Percentiles rank a stretch among this genome's conserved stretches.
phyloP scores from a whole-genome alignment of 345 rosid species.

The Citrus inodora region DNA sequence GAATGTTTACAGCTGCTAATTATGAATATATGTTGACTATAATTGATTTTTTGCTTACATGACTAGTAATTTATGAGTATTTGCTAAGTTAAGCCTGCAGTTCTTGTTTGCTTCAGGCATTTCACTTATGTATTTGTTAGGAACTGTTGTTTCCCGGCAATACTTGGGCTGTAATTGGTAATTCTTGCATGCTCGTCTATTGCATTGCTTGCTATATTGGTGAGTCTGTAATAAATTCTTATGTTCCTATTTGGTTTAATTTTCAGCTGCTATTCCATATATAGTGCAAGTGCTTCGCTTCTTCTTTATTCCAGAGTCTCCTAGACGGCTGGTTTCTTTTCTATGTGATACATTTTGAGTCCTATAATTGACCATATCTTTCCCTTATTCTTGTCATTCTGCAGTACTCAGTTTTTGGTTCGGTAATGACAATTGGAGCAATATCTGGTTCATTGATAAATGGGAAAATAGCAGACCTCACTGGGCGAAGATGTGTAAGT shows the following conservation, averaged over 20 bases:
- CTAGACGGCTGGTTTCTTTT: constrained; percentile 38
- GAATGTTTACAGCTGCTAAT: constrained; percentile 7
- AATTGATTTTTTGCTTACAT: neutral
- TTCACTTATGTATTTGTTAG: constrained; percentile 7
- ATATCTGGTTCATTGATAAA: constrained; percentile 24
- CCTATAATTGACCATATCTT: neutral
- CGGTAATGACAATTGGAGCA: constrained; percentile 34
- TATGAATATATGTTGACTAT: neutral
- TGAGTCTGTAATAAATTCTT: neutral
- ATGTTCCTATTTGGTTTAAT: neutral
- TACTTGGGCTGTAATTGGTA: constrained; percentile 23
- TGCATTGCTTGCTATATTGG: neutral
- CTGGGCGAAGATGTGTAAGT: constrained; percentile 40
- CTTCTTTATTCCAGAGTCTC: constrained; percentile 46
- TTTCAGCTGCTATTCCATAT: constrained; percentile 36
- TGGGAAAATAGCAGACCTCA: constrained; percentile 33
- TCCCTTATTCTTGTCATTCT: neutral
- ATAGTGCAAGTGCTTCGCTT: constrained; percentile 27
- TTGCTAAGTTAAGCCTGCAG: constrained; percentile 4
- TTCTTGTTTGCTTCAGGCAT: constrained; percentile 11
- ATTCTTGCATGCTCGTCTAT: neutral
- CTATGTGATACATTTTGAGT: too few species aligned
- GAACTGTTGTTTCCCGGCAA: constrained; percentile 22
- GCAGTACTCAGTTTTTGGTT: constrained; percentile 43
- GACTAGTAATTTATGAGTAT: neutral